Conservation (phyloP, 306 rosid genomes). For the Lithocarpus polystachyus region DNA sequence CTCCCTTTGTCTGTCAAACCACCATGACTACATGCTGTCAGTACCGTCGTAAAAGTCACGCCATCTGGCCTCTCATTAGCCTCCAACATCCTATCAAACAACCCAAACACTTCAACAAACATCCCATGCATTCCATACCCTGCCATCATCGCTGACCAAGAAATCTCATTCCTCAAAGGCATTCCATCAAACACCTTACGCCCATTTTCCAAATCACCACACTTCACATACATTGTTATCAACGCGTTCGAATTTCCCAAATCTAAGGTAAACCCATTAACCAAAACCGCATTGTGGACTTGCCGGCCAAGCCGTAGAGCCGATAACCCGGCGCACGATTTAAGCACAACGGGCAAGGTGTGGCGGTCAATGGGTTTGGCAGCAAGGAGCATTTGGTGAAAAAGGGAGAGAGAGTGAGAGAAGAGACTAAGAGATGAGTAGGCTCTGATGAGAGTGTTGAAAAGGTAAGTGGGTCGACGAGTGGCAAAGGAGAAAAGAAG, state of each 20-base stretch:
- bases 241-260: conserved; percentile 56
- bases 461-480: conserved; percentile 65
- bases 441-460: conserved; percentile 63
- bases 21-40: conserved; percentile 70
- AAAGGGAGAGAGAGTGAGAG: conserved; percentile 48
- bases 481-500: conserved; percentile 51
- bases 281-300: conserved; percentile 53
- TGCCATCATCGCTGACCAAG: conserved; percentile 57
- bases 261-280: conserved; percentile 50
- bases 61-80: conserved; percentile 54
- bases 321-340: conserved; percentile 52
- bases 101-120: conserved; percentile 46
- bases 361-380: conserved; percentile 41
- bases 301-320: conserved; percentile 46
- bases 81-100: conserved; percentile 56
- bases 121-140: conserved; percentile 61
- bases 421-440: conserved; percentile 44
- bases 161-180: conserved; percentile 36
- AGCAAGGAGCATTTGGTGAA: conserved; percentile 36
- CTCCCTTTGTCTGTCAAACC: conserved; percentile 56
- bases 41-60: conserved; percentile 44
- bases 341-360: conserved; percentile 56
- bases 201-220: conserved; percentile 45
- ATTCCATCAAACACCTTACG: conserved; percentile 63
- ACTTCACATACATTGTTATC: conserved; percentile 51